A percentile compares a stretch with the other conserved stretches of the same genome.
Conservation (phyloP, 306 rosid species). For the Castanopsis chinensis region DNA sequence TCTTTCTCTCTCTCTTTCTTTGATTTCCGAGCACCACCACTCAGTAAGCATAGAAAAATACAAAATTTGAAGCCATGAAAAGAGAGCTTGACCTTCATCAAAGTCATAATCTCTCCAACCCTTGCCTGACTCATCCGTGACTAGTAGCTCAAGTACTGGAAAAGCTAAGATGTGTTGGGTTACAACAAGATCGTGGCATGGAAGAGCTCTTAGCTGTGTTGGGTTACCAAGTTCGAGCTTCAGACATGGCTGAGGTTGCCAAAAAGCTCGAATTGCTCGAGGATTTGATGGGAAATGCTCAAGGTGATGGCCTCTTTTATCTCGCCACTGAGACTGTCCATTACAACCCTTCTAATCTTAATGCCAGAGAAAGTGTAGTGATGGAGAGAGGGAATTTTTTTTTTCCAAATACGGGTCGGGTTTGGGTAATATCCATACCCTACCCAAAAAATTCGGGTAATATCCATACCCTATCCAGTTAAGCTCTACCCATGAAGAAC, state of each 20-base stretch:
- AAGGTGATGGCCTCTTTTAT: slow-evolving; percentile 44
- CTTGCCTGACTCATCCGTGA: slow-evolving; percentile 29
- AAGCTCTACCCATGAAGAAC: too few relatives aligned
- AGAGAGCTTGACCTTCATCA: slow-evolving; percentile 44
- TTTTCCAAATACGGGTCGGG: too few relatives aligned
- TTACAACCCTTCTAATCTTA: slow-evolving; percentile 83
- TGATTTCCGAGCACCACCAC: slow-evolving; percentile 7
- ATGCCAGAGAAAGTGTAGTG: too few relatives aligned
- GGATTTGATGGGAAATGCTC: slow-evolving; percentile 62
- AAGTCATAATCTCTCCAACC: slow-evolving; percentile 17
- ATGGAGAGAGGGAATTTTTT: too few relatives aligned
- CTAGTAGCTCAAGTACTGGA: background rate
- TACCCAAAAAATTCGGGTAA: too few relatives aligned
- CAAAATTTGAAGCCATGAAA: slow-evolving; percentile 41
- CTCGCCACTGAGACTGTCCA: slow-evolving; percentile 60
- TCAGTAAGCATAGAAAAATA: too few relatives aligned
- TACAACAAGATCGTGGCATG: slow-evolving; percentile 52
- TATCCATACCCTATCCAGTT: too few relatives aligned
- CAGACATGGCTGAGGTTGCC: slow-evolving; percentile 87
- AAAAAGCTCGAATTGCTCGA: slow-evolving; percentile 78
- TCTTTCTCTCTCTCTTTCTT: background rate
- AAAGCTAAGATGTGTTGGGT: slow-evolving; percentile 62
- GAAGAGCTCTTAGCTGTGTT: slow-evolving; percentile 85
- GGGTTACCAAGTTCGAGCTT: slow-evolving; percentile 78
- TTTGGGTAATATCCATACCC: too few relatives aligned